Base-by-base conservation (phyloP, 176 grass and related monocot genomes). In the Hyparrhenia diplandra region DNA sequence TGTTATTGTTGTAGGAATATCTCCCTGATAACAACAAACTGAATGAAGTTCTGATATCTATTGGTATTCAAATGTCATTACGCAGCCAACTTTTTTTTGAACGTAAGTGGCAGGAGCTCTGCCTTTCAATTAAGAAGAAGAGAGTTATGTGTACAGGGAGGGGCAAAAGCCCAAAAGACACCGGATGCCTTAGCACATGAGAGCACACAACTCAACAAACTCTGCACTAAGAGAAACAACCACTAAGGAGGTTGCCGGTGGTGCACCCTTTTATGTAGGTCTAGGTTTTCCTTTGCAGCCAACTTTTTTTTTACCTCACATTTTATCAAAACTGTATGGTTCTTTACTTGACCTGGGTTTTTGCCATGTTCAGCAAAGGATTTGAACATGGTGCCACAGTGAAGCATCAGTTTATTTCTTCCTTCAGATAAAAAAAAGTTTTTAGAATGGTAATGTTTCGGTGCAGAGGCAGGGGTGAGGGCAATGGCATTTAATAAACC, bases 11-110 rank as follows among this genome's bases (percentile, higher is more conserved):
- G 41, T 85, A 52, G 31, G 67, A 64, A 24, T 62, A 23, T n/a
- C 40, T 71, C 75, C 55, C 29, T 40, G 30, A 64, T 71, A 58
- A 72, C 67, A 79, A 24, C 11, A 64, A 79, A 79, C 37, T 39
- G 13, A 71, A 64, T 47, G 23, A 74, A 59, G 31, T 74, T 74
- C 9, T 54, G 59, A 21, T n/a, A n/a, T 34, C 43, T 55, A 23
- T 28, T 65, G 42, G 45, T 54, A 67, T 25, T 29, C 35, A 58
- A 69, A 55, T 24, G 67, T 68, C 47, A 69, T 69, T 69, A n/a
- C 24, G n/a, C 32, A 52, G 10, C 46, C 78, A 69, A 37, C 8
- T 13, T 67, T 39, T 23, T 21, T 21, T 18, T 18, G 17, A 21
- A 52, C 18, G 1, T 4, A 52, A 52, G 49, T 52, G 18, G 18